phyloP scores from a whole-genome alignment of 768 basidiomycete genomes.

The Lactarius indigo region DNA sequence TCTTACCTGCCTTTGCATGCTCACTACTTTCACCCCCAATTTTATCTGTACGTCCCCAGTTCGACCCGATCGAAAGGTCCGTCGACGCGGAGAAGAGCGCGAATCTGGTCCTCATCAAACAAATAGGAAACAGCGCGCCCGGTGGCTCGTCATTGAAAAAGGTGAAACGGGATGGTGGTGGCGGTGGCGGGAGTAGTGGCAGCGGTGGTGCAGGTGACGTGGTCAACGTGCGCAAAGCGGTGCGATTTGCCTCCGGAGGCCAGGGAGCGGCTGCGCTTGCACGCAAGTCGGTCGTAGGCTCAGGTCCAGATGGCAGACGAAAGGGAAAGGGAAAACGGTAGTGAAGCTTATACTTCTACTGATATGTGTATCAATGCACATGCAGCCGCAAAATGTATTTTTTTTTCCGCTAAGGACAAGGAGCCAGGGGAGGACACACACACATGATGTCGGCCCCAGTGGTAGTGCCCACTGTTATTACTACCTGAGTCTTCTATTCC shows the following conservation, averaged over 20 bases:
- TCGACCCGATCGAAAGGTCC: slow-evolving; percentile 75
- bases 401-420: too few species aligned
- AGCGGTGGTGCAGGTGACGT: slow-evolving; percentile 15
- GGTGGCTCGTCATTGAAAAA: slow-evolving; percentile 13
- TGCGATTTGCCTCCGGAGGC: slow-evolving; percentile 25
- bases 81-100: slow-evolving; percentile 63
- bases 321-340: neutral
- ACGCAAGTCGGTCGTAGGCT: slow-evolving; percentile 8
- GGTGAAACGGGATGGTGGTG: neutral
- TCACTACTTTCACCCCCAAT: neutral
- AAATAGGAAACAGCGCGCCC: slow-evolving; percentile 42
- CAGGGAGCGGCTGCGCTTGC: slow-evolving; percentile 21
- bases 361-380: neutral
- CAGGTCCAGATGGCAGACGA: neutral
- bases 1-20: neutral
- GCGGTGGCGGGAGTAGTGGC: neutral
- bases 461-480: too few species aligned
- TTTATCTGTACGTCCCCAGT: slow-evolving; percentile 43
- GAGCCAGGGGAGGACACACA: too few species aligned
- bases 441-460: too few species aligned
- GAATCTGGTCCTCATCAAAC: slow-evolving; percentile 71
- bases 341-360: neutral
- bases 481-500: too few species aligned
- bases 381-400: neutral
- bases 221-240: slow-evolving; percentile 27